These are phyloP conservation scores for Groenewaldozyma sp. DNA, from an alignment of 1,139 yeast species.

Conservation along the genomic window DNA sequence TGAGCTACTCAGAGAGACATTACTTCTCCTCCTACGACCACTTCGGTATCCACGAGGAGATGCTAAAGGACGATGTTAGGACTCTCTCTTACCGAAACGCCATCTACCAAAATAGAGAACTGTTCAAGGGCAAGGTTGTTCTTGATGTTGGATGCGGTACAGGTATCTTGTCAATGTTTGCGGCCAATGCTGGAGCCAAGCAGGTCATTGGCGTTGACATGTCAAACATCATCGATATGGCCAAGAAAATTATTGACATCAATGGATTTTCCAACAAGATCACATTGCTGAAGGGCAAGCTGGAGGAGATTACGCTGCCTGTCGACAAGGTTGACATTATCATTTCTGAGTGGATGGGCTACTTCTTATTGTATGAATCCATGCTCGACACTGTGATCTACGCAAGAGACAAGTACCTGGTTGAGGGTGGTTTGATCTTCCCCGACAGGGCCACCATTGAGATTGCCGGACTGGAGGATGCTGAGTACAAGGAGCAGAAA, in stretches of 20 bases:
- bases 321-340: conserved; percentile 77
- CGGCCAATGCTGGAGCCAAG: conserved; percentile 96
- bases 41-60: conserved; percentile 96
- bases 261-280: conserved; percentile 86
- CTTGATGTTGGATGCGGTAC: conserved; percentile 99
- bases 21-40: conserved; percentile 94
- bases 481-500: conserved; percentile 86
- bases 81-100: conserved; percentile 90
- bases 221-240: conserved; percentile 95
- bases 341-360: conserved; percentile 99
- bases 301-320: conserved; percentile 89
- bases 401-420: conserved; percentile 90
- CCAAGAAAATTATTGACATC: conserved; percentile 69
- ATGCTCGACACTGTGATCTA: conserved; percentile 94
- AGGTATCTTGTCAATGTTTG: conserved; percentile 95
- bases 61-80: conserved; percentile 93
- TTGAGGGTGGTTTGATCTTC: conserved; percentile 79
- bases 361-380: conserved; percentile 88
- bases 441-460: conserved; percentile 92
- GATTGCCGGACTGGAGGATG: conserved; percentile 92
- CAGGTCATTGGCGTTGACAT: conserved; percentile 96
- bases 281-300: conserved; percentile 82
- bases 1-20: conserved; percentile 60
- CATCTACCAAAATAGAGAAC: conserved; percentile 78
- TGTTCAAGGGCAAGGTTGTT: conserved; percentile 91